phyloP scores from a whole-genome alignment of 805 yeast genomes.

The Yarrowia sp. region DNA sequence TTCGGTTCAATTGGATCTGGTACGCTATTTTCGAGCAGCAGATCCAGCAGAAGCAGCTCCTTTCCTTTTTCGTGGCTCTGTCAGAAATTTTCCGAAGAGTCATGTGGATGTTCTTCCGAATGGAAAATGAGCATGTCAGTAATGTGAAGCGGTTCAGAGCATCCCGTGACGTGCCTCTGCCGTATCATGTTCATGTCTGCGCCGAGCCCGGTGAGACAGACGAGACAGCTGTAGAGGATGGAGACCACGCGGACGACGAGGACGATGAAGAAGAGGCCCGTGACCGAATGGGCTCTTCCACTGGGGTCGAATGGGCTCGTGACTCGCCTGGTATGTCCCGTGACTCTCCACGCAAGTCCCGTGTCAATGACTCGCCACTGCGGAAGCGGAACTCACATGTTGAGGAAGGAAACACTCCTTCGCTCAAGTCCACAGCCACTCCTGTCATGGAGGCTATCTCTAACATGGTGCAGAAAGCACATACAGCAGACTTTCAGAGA shows the following conservation, averaged over 20 bases:
- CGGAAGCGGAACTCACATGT: conserved; percentile 15
- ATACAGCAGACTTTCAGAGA: conserved; percentile 47
- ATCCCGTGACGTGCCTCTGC: conserved; percentile 83
- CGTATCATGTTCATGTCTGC: conserved; percentile 63
- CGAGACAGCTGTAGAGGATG: conserved; percentile 12
- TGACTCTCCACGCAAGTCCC: conserved; percentile 1
- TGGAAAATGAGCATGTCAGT: conserved; percentile 95
- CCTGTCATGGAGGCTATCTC: conserved; percentile 45
- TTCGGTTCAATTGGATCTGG: conserved; percentile 92
- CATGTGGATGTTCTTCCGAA: conserved; percentile 88
- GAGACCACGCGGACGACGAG: conserved; percentile 1
- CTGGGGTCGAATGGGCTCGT: conserved; percentile 18
- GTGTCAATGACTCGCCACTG: conserved; percentile 10
- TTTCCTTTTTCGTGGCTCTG: conserved; percentile 81
- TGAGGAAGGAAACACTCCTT: conserved; percentile 19
- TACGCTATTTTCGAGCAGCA: conserved; percentile 79
- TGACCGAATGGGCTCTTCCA: conserved; percentile 12
- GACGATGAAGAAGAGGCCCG: conserved; percentile 13
- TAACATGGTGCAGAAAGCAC: conserved; percentile 43
- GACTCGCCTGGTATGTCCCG: not conserved
- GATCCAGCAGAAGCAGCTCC: conserved; percentile 85
- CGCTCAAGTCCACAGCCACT: conserved; percentile 14
- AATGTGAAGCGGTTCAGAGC: conserved; percentile 87
- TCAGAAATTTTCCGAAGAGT: conserved; percentile 85
- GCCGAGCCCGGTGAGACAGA: conserved; percentile 23